A percentile compares a stretch with the other conserved stretches of the same genome.
phyloP scores from a whole-genome alignment of 805 yeast genomes.

The Teunomyces gatunensis region DNA sequence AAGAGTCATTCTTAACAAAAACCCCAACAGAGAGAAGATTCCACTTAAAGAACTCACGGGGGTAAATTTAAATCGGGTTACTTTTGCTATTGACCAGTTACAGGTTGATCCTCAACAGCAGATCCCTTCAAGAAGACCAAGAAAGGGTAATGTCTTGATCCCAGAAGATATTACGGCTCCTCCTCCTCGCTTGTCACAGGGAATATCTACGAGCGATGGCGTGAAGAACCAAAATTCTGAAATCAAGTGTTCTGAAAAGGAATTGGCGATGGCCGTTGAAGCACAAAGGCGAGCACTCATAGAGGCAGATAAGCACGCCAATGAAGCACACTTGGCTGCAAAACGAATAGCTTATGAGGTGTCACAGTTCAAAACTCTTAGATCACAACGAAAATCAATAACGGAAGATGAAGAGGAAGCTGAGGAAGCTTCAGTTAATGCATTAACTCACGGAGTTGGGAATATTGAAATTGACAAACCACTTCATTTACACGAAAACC shows the following conservation, averaged over 20 bases:
- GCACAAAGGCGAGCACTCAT: conserved; percentile 51
- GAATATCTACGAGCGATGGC: conserved; percentile 52
- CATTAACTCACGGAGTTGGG: conserved; percentile 8
- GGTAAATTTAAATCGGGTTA: conserved; percentile 58
- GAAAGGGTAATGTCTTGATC: conserved; percentile 48
- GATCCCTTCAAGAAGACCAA: conserved; percentile 56
- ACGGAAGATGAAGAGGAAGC: conserved; percentile 19
- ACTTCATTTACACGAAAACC: conserved; percentile 56
- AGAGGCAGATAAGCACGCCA: conserved; percentile 70
- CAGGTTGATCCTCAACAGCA: conserved; percentile 63
- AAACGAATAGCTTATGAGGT: conserved; percentile 69
- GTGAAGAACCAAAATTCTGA: conserved; percentile 18
- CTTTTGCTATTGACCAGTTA: conserved; percentile 74
- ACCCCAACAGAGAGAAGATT: conserved; percentile 36
- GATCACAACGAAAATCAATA: conserved; percentile 18
- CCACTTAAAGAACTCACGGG: conserved; percentile 33
- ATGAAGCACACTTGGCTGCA: conserved; percentile 74
- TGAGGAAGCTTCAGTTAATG: conserved; percentile 11
- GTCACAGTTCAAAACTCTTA: conserved; percentile 26
- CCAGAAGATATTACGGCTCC: conserved; percentile 68
- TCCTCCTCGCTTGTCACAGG: conserved; percentile 63
- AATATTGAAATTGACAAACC: conserved; percentile 67
- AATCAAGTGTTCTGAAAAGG: conserved; percentile 40
- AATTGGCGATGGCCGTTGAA: conserved; percentile 56
- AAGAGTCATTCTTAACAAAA: conserved; percentile 45